phyloP scores from a whole-genome alignment of 306 rosid genomes.

The Cucurbita moschata region DNA sequence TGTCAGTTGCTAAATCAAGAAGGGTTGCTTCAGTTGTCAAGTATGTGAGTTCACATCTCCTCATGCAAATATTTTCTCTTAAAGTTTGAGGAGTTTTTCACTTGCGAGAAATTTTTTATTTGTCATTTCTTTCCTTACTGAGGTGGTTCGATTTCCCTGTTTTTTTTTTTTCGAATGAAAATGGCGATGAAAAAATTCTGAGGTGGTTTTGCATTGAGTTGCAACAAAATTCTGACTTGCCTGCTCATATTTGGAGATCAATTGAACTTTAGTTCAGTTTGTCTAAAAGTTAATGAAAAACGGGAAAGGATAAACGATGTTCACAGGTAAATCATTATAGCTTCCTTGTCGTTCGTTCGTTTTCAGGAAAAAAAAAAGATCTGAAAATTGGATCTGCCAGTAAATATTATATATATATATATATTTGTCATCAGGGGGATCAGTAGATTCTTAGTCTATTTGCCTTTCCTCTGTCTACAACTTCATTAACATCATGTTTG shows the following conservation, averaged over 20 bases:
- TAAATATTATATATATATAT: not conserved
- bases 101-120: not conserved
- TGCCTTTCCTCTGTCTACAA: not conserved
- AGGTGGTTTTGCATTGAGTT: not conserved
- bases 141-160: not conserved
- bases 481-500: not conserved
- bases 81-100: not conserved
- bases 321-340: not conserved
- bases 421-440: not conserved
- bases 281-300: not conserved
- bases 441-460: not conserved
- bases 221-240: not conserved
- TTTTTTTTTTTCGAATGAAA: not conserved
- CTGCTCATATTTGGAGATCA: not conserved
- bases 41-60: constrained; percentile 52
- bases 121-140: not conserved
- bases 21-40: constrained; percentile 54
- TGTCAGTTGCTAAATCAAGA: constrained; percentile 70
- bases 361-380: not conserved
- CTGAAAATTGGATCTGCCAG: not conserved
- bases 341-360: not conserved
- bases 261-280: not conserved
- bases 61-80: constrained; percentile 1
- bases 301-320: not conserved
- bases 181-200: not conserved